Evolutionary conservation across 768 basidiomycete genomes (phyloP), one percentile per base, ranked within the genome.

Genomic region (Kwoniella heveanensis): DNA sequence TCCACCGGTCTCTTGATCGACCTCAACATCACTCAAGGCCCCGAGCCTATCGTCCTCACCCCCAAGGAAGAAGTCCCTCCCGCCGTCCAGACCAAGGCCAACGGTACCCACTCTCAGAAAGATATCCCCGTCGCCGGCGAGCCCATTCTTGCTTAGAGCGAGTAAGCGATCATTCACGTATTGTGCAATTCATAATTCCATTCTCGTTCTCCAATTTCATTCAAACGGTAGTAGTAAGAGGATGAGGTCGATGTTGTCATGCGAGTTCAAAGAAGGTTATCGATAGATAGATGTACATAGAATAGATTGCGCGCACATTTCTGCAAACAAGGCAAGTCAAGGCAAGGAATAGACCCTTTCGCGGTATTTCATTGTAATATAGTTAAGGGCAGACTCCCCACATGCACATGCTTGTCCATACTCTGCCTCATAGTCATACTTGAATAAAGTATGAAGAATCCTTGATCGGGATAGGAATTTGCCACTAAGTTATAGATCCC

Each of bases 1-100:
- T 57, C 64, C 32, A 70, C 74, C 9, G 78, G 78, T 29, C 70
- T 69, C 39, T 63, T 79, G 48, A 59, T 64, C 57, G 63, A 59
- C 44, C 57, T 64, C 39, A 59, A 64, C 57, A 58, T 58, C 63
- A 51, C 57, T 8, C 56, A 64, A 54, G 63, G 56, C 15, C 63
- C 63, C 27, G 52, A 64, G 46, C 57, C 56, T 21, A 59, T 64
- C 27, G 27, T 44, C 25, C 58, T 32, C 22, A 26, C 21, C 22
- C 25, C 48, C 48, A 49, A 49, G 48, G 39, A 44, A 8, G 39
- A 44, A 44, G 39, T 44, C 9, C 39, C 39, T 17, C 39, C 39
- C 39, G 39, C 39, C 39, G 22, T 26, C 48, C 22, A 49, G 48
- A 26, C 48, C 22, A 49, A 49, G 48, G 17, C 48, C 22, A 26